Evolutionary conservation across 345 rosid species (phyloP), one percentile per base, ranked within the genome.

Genomic region (Acer saccharum): DNA sequence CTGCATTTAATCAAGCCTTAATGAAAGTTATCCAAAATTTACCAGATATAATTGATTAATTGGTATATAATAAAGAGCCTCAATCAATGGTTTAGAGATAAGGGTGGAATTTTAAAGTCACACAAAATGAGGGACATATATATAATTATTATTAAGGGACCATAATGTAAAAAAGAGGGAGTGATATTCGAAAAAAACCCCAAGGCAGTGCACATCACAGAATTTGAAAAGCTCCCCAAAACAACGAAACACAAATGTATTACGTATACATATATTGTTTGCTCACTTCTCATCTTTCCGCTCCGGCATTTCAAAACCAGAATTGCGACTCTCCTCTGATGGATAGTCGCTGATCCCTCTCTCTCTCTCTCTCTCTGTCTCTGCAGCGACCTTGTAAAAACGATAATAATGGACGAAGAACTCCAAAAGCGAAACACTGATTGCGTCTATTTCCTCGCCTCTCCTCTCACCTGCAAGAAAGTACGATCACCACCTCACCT

Each of bases 391-490:
- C 1, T 39, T 41, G 73, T n/a, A 16, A 17, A 44, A 2, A 0
- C 25, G 60, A 62, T 76, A 41, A 88, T 89, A 48, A 88, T 89
- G 90, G 87, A 89, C 39, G 89, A 87, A 35, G 90, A 85, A 68
- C 72, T 81, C 75, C 80, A 66, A 74, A 90, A 87, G 80, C 78
- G 89, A 66, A 84, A 86, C 74, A 90, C 92, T 7, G 93, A 89
- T 76, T 91, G 93, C 74, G 89, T 91, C 54, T 89, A 86, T 82
- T 89, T 88, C 78, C 81, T 91, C 62, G 91, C 93, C 66, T 91
- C 93, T 69, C 95, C 95, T 75, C 88, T 91, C 72, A 89, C 95
- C 63, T 91, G 95, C 90, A 88, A 88, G 80, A 91, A 89, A 90
- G 93, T 91, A 17, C 43, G 7, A 0, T 10, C 39, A 17, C 43